A percentile compares a stretch with the other conserved stretches of the same genome.
Conservation (phyloP, 345 rosid genomes). For the Rhodamnia argentea region DNA sequence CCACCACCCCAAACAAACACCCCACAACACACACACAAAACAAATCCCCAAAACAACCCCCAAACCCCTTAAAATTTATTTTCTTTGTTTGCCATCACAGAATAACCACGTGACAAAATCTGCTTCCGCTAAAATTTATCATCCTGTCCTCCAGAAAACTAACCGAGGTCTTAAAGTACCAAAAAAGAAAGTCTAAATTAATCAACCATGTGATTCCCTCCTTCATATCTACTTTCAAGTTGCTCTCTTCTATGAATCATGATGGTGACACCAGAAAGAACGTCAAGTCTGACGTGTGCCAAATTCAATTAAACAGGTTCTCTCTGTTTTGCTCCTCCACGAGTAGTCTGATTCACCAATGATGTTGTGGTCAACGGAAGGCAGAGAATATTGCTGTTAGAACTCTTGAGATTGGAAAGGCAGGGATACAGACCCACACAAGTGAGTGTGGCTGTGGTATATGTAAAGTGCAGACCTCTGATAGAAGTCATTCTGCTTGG, state of each 20-base stretch:
- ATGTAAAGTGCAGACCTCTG: not conserved
- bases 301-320: not conserved
- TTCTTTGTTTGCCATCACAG: not conserved
- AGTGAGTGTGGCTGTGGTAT: not conserved
- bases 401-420: not conserved
- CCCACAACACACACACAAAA: too few species aligned
- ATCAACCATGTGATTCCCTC: not conserved
- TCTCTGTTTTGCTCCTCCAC: not conserved
- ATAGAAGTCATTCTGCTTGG: not conserved
- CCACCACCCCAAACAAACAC: too few species aligned
- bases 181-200: not conserved
- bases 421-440: not conserved
- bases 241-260: not conserved
- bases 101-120: not conserved
- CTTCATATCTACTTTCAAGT: not conserved
- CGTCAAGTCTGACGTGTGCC: not conserved
- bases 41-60: too few species aligned
- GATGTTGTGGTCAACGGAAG: not conserved
- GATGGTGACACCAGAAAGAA: not conserved
- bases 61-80: not conserved
- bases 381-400: not conserved
- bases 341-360: not conserved
- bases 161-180: not conserved
- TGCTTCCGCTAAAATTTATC: not conserved
- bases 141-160: not conserved